These are phyloP conservation scores for Annulohypoxylon stygium DNA, from an alignment of 495 filamentous ascomycete species.

Conservation along the genomic window DNA sequence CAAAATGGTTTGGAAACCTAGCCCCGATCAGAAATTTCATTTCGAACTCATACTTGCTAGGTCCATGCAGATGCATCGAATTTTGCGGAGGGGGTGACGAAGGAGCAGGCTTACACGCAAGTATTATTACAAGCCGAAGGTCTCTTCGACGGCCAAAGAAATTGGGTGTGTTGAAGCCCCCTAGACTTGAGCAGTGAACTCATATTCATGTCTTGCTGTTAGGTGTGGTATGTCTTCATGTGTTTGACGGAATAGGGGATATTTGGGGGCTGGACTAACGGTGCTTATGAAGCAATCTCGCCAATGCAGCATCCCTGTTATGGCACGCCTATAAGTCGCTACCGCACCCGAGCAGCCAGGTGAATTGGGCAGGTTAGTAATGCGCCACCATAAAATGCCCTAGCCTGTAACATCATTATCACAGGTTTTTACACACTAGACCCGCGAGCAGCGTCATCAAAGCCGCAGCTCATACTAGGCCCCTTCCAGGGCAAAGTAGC, in stretches of 20 bases:
- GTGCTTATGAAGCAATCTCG: slow-evolving; percentile 73
- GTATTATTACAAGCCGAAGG: slow-evolving; percentile 77
- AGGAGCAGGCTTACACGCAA: slow-evolving; percentile 81
- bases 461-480: slow-evolving; percentile 76
- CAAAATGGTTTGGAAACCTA: slow-evolving; percentile 29
- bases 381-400: no score
- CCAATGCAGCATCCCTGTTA: slow-evolving; percentile 85
- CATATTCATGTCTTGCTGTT: slow-evolving; percentile 18
- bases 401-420: no score
- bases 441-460: slow-evolving; percentile 61
- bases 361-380: slow-evolving; percentile 91
- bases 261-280: slow-evolving; percentile 2
- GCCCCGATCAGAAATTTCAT: not conserved
- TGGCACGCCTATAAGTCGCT: slow-evolving; percentile 88
- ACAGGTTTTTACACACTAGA: slow-evolving; percentile 88
- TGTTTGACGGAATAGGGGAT: not conserved
- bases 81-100: slow-evolving; percentile 74
- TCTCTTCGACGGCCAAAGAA: slow-evolving; percentile 82
- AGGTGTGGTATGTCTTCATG: slow-evolving; percentile 49
- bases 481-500: slow-evolving; percentile 92
- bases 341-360: slow-evolving; percentile 74
- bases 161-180: slow-evolving; percentile 75
- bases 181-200: slow-evolving; percentile 8
- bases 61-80: slow-evolving; percentile 89
- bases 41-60: slow-evolving; percentile 59